Evolutionary conservation across 2,329 filamentous ascomycete species (phyloP).

Genomic region (Arthroderma sp.): DNA sequence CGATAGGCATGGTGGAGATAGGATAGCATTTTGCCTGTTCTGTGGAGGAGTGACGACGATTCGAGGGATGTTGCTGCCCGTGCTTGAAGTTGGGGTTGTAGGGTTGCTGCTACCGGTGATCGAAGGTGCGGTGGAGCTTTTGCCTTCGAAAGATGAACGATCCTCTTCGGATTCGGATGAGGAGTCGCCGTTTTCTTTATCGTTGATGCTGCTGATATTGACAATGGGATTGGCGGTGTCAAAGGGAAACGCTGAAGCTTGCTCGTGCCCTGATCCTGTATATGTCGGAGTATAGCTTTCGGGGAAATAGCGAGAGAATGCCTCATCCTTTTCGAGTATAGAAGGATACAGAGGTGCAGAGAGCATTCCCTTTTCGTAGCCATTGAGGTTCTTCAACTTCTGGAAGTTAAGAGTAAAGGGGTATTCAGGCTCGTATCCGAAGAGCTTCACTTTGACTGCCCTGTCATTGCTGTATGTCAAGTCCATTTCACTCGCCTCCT

Average conservation of each 20-base stretch:
- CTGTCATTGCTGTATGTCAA: neutral
- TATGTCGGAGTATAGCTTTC: neutral
- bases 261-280: too few species aligned
- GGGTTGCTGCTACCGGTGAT: neutral
- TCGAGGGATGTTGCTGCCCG: neutral
- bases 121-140: neutral
- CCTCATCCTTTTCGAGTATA: neutral
- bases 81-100: neutral
- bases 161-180: too few species aligned
- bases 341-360: neutral
- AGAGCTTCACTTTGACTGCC: neutral
- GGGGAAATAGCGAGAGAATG: neutral
- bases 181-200: too few species aligned
- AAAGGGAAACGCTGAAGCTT: too few species aligned
- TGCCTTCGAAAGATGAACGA: too few species aligned
- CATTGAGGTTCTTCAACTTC: neutral
- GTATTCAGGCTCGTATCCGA: neutral
- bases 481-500: too few species aligned
- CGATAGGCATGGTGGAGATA: neutral
- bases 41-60: neutral
- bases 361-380: neutral
- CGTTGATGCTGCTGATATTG: too few species aligned
- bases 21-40: neutral
- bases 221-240: too few species aligned
- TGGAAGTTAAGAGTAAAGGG: neutral